A percentile compares a stretch with the other conserved stretches of the same genome.
phyloP scores from a whole-genome alignment of 164 flowering plant species.

The Brasenia schreberi region DNA sequence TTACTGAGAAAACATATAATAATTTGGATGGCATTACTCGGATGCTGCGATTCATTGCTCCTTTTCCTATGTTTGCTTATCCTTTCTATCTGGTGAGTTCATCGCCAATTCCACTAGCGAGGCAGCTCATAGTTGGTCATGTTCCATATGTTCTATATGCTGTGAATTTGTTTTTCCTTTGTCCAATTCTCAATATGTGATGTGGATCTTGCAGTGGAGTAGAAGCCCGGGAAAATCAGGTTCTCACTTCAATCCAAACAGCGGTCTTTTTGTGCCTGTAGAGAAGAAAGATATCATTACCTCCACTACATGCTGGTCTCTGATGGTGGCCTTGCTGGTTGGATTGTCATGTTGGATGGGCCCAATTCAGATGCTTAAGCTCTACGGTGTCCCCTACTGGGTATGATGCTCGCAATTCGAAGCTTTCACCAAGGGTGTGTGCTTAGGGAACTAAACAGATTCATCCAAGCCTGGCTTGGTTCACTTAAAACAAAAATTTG shows the following conservation, averaged over 20 bases:
- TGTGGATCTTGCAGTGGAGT: constrained; percentile 34
- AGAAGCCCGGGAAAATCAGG: constrained; percentile 93
- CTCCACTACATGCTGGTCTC: constrained; percentile 69
- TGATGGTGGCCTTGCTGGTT: constrained; percentile 61
- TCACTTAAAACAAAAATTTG: too few relatives aligned
- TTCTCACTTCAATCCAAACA: constrained; percentile 73
- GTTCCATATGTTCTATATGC: neutral
- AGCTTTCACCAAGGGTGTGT: neutral
- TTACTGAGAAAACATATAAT: constrained; percentile 45
- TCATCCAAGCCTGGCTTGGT: too few relatives aligned
- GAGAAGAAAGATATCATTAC: constrained; percentile 64
- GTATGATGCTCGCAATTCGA: constrained; percentile 19
- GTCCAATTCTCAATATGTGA: too few relatives aligned
- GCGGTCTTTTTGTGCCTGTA: constrained; percentile 58
- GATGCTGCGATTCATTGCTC: constrained; percentile 35
- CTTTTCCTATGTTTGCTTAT: constrained; percentile 63
- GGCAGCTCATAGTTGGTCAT: neutral
- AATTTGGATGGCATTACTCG: constrained; percentile 27
- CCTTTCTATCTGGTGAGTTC: constrained; percentile 59
- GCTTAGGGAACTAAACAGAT: too few relatives aligned
- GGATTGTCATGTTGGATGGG: constrained; percentile 48
- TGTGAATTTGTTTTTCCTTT: too few relatives aligned
- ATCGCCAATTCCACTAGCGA: neutral
- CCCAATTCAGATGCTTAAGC: constrained; percentile 59
- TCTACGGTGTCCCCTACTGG: constrained; percentile 76